Percentiles rank a stretch among this genome's conserved stretches.
Evolutionary conservation across 139 green algal genomes (phyloP).

Genomic region (Eudorina sp.): DNA sequence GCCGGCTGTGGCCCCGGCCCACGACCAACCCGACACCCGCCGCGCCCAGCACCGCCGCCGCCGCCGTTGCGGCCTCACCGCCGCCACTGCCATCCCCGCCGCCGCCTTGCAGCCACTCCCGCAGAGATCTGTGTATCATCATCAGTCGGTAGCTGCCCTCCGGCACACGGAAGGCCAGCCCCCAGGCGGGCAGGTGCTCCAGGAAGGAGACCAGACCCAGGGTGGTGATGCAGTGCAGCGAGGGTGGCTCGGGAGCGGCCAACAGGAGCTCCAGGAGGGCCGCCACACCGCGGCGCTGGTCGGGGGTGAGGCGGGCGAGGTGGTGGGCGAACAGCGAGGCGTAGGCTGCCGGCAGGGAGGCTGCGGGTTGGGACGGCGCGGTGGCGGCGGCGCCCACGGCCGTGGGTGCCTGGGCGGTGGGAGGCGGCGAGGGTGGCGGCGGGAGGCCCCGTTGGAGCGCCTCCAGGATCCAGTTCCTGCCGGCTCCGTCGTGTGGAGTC

Average conservation of each 20-base stretch:
- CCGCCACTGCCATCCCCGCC: neutral
- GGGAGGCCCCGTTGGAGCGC: neutral
- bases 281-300: neutral
- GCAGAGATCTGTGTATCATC: slow-evolving; percentile 6
- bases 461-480: neutral
- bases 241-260: slow-evolving; percentile 30
- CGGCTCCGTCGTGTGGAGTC: no score
- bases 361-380: no score
- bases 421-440: neutral
- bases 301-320: neutral
- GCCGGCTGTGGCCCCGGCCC: neutral
- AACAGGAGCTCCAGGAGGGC: slow-evolving; percentile 23
- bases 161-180: neutral
- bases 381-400: no score
- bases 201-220: neutral
- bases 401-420: neutral
- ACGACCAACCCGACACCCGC: neutral
- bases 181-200: slow-evolving; percentile 4
- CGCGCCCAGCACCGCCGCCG: neutral
- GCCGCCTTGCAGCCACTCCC: slow-evolving; percentile 15
- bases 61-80: neutral
- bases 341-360: neutral
- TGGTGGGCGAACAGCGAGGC: neutral
- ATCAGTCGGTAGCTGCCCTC: neutral
- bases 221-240: neutral